phyloP scores from a whole-genome alignment of 1,284 basidiomycete species.

The Takashimella tepidaria region DNA sequence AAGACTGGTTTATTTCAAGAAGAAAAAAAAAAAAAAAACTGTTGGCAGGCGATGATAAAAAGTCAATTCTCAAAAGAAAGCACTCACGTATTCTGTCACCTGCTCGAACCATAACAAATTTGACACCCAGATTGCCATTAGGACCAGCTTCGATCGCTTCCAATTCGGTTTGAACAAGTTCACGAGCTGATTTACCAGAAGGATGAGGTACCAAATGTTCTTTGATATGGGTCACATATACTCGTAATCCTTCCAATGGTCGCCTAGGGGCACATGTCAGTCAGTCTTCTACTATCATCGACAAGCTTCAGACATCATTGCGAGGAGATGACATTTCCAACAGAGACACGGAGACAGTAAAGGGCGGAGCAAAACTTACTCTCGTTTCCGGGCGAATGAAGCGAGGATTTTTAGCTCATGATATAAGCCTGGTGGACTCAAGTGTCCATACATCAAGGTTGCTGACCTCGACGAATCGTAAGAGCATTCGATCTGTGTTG shows the following conservation, averaged over 20 bases:
- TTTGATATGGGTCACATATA: slow-evolving; percentile 47
- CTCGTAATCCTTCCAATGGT: slow-evolving; percentile 32
- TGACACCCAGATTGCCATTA: slow-evolving; percentile 29
- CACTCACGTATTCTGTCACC: slow-evolving; percentile 43
- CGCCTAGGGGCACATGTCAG: slow-evolving; percentile 6
- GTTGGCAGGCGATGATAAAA: neutral
- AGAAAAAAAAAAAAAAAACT: neutral
- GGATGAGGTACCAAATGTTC: slow-evolving; percentile 39
- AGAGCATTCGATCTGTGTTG: slow-evolving; percentile 45
- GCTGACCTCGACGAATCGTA: slow-evolving; percentile 39
- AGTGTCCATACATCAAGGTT: slow-evolving; percentile 44
- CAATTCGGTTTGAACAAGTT: slow-evolving; percentile 35
- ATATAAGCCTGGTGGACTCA: slow-evolving; percentile 38
- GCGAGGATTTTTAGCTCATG: slow-evolving; percentile 38
- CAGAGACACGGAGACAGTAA: too few relatives aligned
- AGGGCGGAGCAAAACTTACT: too few relatives aligned
- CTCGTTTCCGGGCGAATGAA: slow-evolving; percentile 10
- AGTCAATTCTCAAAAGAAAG: neutral
- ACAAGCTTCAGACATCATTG: neutral
- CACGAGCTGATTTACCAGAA: slow-evolving; percentile 27
- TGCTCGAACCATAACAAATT: slow-evolving; percentile 29
- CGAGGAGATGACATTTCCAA: too few relatives aligned
- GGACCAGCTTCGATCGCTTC: slow-evolving; percentile 22
- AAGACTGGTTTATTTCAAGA: too few relatives aligned
- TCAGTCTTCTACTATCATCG: neutral